phyloP scores from a whole-genome alignment of 2,329 filamentous ascomycete species.

The Mycosphaerella arachidis region DNA sequence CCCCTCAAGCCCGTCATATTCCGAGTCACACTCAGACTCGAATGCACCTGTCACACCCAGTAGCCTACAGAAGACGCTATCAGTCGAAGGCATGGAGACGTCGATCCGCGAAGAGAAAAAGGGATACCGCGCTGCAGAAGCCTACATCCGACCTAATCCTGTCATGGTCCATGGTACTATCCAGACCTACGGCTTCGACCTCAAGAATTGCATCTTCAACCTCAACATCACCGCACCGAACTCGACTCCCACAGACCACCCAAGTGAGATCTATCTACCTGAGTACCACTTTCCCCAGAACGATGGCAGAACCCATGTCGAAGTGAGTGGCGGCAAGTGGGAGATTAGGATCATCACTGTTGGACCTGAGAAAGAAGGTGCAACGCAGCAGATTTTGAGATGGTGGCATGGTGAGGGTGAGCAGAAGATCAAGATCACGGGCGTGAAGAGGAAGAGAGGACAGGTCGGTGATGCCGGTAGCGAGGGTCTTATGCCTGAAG shows the following conservation, averaged over 20 bases:
- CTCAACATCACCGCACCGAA: slow-evolving; percentile 62
- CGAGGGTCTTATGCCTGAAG: slow-evolving; percentile 53
- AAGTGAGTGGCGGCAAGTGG: slow-evolving; percentile 85
- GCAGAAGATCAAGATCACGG: slow-evolving; percentile 72
- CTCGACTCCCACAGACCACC: slow-evolving; percentile 57
- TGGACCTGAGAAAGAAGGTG: slow-evolving; percentile 49
- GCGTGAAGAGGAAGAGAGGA: slow-evolving; percentile 58
- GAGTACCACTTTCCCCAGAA: slow-evolving; percentile 82
- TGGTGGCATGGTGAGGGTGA: slow-evolving; percentile 93
- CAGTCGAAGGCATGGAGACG: slow-evolving; percentile 47
- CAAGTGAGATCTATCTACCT: slow-evolving; percentile 81
- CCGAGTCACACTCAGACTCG: slow-evolving; percentile 47
- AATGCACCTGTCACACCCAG: slow-evolving; percentile 63
- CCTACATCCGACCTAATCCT: slow-evolving; percentile 82
- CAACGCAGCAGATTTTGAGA: slow-evolving; percentile 65
- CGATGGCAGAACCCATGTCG: slow-evolving; percentile 60
- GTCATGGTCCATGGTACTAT: slow-evolving; percentile 70
- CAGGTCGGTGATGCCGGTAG: slow-evolving; percentile 30
- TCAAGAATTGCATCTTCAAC: slow-evolving; percentile 71
- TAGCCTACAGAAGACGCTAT: slow-evolving; percentile 71
- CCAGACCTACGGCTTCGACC: slow-evolving; percentile 71
- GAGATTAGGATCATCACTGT: slow-evolving; percentile 67
- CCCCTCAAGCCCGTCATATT: slow-evolving; percentile 51
- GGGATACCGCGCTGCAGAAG: slow-evolving; percentile 85
- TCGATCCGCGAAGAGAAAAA: slow-evolving; percentile 10